Conservation (phyloP, 164 flowering plant genomes). For the Berberis thunbergii region DNA sequence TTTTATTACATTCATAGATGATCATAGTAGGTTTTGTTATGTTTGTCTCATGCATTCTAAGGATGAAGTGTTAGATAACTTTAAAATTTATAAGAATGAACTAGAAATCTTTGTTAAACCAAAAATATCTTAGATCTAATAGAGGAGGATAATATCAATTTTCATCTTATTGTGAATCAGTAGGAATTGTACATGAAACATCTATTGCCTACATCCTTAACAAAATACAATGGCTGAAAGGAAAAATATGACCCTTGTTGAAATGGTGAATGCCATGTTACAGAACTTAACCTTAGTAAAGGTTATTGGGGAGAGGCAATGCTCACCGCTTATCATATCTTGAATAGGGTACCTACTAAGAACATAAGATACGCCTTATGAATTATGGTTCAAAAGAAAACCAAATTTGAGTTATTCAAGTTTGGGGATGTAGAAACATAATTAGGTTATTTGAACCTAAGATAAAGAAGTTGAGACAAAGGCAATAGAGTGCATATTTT, state of each 20-base stretch:
- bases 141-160: not conserved
- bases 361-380: not conserved
- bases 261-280: not conserved
- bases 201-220: not conserved
- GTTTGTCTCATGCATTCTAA: not conserved
- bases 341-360: not conserved
- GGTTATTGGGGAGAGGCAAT: not conserved
- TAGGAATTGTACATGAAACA: not conserved
- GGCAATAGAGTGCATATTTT: not conserved
- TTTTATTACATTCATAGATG: no score
- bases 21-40: no score
- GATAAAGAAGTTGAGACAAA: not conserved
- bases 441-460: not conserved
- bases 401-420: not conserved
- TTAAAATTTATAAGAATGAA: not conserved
- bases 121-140: not conserved
- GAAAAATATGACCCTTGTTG: not conserved
- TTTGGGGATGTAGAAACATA: not conserved
- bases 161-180: not conserved
- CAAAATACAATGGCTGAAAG: not conserved
- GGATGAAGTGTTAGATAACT: not conserved
- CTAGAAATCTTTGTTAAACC: not conserved
- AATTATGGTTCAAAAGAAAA: not conserved
- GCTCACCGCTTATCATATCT: not conserved
- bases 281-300: not conserved